Evolutionary conservation across 2,329 filamentous ascomycete species (phyloP).

Genomic region (Alternaria solani): DNA sequence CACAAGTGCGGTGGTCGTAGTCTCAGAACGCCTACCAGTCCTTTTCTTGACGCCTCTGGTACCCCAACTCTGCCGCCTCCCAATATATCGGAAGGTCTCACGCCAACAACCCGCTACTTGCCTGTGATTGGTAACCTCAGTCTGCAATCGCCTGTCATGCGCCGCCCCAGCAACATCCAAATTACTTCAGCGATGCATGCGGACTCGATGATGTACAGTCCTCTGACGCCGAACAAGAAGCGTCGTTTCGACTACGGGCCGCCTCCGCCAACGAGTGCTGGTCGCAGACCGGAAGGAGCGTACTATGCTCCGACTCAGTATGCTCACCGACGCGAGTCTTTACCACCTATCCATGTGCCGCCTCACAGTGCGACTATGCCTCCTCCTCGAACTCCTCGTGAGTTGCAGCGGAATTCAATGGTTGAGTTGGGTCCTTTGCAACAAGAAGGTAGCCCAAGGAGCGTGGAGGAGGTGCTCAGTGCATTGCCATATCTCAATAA

Average conservation of each 20-base stretch:
- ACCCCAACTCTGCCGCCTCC: conserved; percentile 52
- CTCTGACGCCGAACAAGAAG: conserved; percentile 47
- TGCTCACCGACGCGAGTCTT: conserved; percentile 39
- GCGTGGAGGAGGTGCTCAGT: conserved; percentile 76
- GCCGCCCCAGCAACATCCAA: conserved; percentile 41
- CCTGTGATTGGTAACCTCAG: conserved; percentile 53
- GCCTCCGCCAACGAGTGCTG: conserved; percentile 53
- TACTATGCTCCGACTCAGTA: conserved; percentile 41
- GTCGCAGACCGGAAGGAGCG: conserved; percentile 65
- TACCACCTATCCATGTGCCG: conserved; percentile 44
- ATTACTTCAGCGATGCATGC: conserved; percentile 33
- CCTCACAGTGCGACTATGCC: conserved; percentile 45
- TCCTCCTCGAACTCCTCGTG: conserved; percentile 45
- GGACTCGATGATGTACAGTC: conserved; percentile 40
- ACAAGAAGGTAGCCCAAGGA: conserved; percentile 44
- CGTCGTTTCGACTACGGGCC: conserved; percentile 44
- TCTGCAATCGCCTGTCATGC: conserved; percentile 47
- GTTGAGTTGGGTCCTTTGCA: conserved; percentile 17
- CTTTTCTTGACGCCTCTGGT: conserved; percentile 57
- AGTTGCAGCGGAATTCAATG: conserved; percentile 26
- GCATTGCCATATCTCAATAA: conserved; percentile 77
- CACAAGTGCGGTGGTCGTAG: conserved; percentile 75
- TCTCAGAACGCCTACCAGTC: conserved; percentile 69
- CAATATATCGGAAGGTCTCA: conserved; percentile 43
- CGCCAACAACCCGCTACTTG: conserved; percentile 45